A percentile compares a stretch with the other conserved stretches of the same genome.
Evolutionary conservation across 2,329 filamentous ascomycete species (phyloP).

Genomic region (Blumeriella jaapii): DNA sequence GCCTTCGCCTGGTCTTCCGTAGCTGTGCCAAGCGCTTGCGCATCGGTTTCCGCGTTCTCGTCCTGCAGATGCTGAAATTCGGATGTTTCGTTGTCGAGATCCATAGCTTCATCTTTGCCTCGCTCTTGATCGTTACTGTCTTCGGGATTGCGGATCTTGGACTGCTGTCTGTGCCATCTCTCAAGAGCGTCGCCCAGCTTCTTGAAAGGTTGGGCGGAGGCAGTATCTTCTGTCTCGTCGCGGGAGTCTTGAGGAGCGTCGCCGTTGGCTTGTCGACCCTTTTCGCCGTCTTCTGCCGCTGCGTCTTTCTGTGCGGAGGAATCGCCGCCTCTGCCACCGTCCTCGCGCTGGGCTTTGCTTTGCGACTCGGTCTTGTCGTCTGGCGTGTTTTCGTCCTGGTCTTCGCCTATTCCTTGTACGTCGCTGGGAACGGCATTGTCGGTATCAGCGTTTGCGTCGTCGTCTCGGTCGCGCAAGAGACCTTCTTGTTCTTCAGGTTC

Average conservation of each 20-base stretch:
- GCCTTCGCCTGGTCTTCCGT: conserved; percentile 77
- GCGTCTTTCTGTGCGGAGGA: conserved; percentile 52
- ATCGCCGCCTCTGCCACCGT: conserved; percentile 54
- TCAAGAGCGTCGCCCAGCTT: conserved; percentile 90
- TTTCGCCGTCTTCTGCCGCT: conserved; percentile 51
- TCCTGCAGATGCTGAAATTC: conserved; percentile 91
- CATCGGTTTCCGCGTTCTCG: conserved; percentile 70
- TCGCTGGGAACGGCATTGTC: conserved; percentile 56
- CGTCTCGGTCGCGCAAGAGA: conserved; percentile 29
- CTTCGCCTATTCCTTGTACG: conserved; percentile 50
- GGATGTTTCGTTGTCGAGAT: conserved; percentile 57
- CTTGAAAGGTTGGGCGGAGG: conserved; percentile 66
- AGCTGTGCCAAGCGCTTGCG: conserved; percentile 82
- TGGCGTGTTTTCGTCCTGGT: conserved; percentile 51
- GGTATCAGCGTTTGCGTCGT: conserved; percentile 40
- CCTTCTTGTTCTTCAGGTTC: conserved; percentile 39
- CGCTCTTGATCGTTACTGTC: conserved; percentile 38
- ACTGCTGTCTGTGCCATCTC: conserved; percentile 81
- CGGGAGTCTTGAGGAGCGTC: conserved; percentile 29
- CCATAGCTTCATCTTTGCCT: conserved; percentile 20
- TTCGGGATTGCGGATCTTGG: conserved; percentile 55
- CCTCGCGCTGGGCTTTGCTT: conserved; percentile 51
- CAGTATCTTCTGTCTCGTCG: conserved; percentile 30
- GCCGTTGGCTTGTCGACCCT: conserved; percentile 32
- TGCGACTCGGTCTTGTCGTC: conserved; percentile 51